Evolutionary conservation across 768 basidiomycete species (phyloP), one percentile per base, ranked within the genome.

Genomic region (Pleurotus tuber-regium): DNA sequence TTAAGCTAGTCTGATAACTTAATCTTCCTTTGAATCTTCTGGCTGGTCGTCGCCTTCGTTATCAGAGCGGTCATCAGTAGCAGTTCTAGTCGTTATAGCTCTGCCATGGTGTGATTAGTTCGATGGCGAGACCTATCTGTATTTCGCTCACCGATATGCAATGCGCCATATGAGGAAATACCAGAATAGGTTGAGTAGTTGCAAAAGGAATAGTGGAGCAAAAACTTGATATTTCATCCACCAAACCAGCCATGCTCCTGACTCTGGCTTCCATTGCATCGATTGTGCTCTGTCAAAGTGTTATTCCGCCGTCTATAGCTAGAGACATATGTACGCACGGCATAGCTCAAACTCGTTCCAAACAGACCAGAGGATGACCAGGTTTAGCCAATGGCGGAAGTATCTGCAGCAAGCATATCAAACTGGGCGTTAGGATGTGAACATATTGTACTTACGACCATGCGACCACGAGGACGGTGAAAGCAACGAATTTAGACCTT

Each of bases 181-280:
- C 95, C 95, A 98, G 75, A 97, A 96, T 21, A 96, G 53, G 64
- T 98, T 98, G 60, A 99, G 74, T 33, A 81, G 58, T 64, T 94
- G 92, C 11, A 99, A 75, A 0, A 92, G 69, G 4, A 83, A 55
- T 51, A 98, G 70, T 0, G 93, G 87, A 0, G 68, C 54, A 59
- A 95, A 90, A 47, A 96, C 80, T 57, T 93, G 91, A 59, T 82
- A 85, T 60, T 75, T 80, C 80, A 95, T 85, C 90, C 92, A 98
- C 61, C 67, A 62, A 1, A 67, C 74, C 55, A 96, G 68, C 75
- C 86, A 94, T 8, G 75, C 77, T 3, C 92, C 93, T 12, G 79
- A 73, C 16, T 71, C 57, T 1, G 82, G 82, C 4, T 68, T 68
- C 82, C 85, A 92, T 19, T 71, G 65, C 62, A 76, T 84, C 23